Conservation (phyloP, 306 rosid genomes). For the Hippophae tibetana region DNA sequence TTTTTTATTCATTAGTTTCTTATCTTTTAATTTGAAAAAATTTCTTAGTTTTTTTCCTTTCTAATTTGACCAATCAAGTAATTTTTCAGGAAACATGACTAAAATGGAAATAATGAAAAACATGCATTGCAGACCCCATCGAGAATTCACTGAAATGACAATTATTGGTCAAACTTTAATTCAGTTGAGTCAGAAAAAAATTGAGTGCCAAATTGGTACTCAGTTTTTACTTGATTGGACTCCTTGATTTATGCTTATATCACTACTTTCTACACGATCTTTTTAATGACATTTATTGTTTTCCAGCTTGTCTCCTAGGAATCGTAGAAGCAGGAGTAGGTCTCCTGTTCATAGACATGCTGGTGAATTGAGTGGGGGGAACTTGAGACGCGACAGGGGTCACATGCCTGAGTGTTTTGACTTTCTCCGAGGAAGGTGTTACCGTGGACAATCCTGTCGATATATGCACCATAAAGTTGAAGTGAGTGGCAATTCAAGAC, state of each 20-base stretch:
- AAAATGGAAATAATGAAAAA: too few species aligned
- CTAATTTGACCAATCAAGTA: neutral
- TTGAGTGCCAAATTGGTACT: too few species aligned
- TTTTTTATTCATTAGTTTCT: too few species aligned
- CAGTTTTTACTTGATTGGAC: neutral
- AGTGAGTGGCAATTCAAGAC: constrained; percentile 52
- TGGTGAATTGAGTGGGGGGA: constrained; percentile 42
- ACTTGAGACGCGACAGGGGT: constrained; percentile 48
- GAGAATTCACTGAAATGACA: too few species aligned
- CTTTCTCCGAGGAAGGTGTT: constrained; percentile 71
- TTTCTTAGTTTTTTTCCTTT: neutral
- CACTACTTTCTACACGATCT: neutral
- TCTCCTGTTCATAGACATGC: constrained; percentile 63
- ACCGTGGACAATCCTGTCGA: constrained; percentile 73
- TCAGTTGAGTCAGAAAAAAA: too few species aligned
- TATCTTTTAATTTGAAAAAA: too few species aligned
- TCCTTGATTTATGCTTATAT: neutral
- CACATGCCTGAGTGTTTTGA: constrained; percentile 47
- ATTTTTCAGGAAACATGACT: neutral
- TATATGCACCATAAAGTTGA: constrained; percentile 61
- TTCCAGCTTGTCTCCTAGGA: constrained; percentile 71
- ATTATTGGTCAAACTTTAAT: too few species aligned
- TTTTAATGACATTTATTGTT: constrained; percentile 19
- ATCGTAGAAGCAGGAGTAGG: constrained; percentile 75
- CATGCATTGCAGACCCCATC: too few species aligned